These are phyloP conservation scores for Ophiostoma ips DNA, from an alignment of 2,329 filamentous ascomycete genomes.

Conservation along the genomic window DNA sequence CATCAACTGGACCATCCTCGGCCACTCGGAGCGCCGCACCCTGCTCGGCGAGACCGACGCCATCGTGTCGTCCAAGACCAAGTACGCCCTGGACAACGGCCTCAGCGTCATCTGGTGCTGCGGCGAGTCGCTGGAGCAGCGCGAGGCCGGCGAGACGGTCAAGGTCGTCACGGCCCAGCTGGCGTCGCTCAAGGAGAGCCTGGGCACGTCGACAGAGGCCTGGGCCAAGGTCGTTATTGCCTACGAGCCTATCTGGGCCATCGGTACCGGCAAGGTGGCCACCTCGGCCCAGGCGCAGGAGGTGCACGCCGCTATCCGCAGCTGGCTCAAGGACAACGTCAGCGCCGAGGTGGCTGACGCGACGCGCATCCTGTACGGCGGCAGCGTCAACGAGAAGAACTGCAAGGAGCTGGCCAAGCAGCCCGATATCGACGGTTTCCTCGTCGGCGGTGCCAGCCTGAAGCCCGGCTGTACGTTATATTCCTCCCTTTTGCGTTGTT, in stretches of 20 bases:
- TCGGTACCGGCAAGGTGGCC: conserved; percentile 86
- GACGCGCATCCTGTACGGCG: conserved; percentile 92
- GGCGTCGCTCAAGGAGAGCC: conserved; percentile 56
- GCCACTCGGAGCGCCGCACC: conserved; percentile 89
- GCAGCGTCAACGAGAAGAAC: conserved; percentile 97
- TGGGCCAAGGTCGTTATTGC: conserved; percentile 94
- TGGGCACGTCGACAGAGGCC: conserved; percentile 40
- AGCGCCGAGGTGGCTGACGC: conserved; percentile 62
- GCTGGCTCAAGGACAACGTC: conserved; percentile 73
- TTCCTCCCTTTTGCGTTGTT: no score
- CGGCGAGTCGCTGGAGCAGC: conserved; percentile 87
- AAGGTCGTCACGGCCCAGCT: conserved; percentile 77
- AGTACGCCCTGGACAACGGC: conserved; percentile 76
- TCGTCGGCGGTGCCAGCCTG: conserved; percentile 89
- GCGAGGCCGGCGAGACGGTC: conserved; percentile 74
- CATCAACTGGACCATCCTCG: conserved; percentile 82
- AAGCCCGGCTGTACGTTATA: conserved; percentile 75
- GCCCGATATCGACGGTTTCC: conserved; percentile 92
- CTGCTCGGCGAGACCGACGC: conserved; percentile 77
- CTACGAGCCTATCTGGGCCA: conserved; percentile 98
- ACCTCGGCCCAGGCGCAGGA: conserved; percentile 84
- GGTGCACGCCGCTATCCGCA: conserved; percentile 80
- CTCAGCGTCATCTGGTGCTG: conserved; percentile 92
- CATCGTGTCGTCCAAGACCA: conserved; percentile 86
- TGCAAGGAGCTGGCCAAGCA: conserved; percentile 84